These are phyloP conservation scores for Umbelopsis sp. DNA, from an alignment of 192 early-diverging fungal genomes.

Conservation along the genomic window DNA sequence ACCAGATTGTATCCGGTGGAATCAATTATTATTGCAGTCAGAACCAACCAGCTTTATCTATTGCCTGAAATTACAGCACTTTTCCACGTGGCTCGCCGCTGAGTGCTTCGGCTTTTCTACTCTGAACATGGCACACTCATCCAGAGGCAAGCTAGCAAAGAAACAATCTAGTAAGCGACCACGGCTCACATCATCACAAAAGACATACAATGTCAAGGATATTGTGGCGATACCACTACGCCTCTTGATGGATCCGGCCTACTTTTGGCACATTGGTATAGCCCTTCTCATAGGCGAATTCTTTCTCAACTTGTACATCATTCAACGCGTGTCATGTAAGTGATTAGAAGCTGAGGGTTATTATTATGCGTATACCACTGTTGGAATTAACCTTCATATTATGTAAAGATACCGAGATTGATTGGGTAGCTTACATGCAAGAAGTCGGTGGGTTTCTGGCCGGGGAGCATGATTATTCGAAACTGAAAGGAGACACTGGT, in stretches of 20 bases:
- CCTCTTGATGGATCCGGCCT: slow-evolving; percentile 44
- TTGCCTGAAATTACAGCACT: neutral
- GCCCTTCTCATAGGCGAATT: slow-evolving; percentile 53
- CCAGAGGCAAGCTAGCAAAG: neutral
- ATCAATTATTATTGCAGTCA: too few species aligned
- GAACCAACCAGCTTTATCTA: neutral
- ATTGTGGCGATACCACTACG: slow-evolving; percentile 3
- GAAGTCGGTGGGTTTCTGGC: slow-evolving; percentile 74
- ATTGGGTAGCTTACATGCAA: slow-evolving; percentile 97
- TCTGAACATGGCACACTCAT: neutral
- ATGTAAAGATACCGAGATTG: slow-evolving; percentile 88
- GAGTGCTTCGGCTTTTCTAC: too few species aligned
- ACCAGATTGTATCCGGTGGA: too few species aligned
- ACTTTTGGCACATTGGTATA: slow-evolving; percentile 50
- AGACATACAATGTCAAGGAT: slow-evolving; percentile 19
- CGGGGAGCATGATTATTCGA: slow-evolving; percentile 85
- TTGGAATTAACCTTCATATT: neutral
- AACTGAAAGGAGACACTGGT: slow-evolving; percentile 86
- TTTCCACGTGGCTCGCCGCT: neutral
- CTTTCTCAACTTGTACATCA: slow-evolving; percentile 55
- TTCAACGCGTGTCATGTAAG: slow-evolving; percentile 64
- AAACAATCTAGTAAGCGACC: neutral
- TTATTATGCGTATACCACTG: neutral
- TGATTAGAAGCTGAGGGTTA: neutral
- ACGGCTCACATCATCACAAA: neutral